phyloP scores from a whole-genome alignment of 2,329 filamentous ascomycete species.

The Fusarium sp. region DNA sequence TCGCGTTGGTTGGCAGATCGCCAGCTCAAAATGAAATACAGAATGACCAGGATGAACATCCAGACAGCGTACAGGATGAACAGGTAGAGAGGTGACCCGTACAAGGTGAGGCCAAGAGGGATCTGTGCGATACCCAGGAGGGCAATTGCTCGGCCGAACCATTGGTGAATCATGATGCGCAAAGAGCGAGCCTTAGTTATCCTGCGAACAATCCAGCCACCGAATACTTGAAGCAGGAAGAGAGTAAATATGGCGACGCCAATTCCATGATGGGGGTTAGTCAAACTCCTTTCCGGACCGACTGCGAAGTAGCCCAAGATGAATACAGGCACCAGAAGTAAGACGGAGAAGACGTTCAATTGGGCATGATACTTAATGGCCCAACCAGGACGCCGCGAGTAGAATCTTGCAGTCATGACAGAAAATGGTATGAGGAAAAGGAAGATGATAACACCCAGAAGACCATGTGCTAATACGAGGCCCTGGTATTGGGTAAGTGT shows the following conservation, averaged over 20 bases:
- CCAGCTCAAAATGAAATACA: constrained; percentile 86
- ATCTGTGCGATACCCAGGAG: constrained; percentile 89
- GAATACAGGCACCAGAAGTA: constrained; percentile 77
- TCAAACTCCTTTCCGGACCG: constrained; percentile 75
- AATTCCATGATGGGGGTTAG: constrained; percentile 88
- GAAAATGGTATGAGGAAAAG: constrained; percentile 78
- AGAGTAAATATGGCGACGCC: constrained; percentile 82
- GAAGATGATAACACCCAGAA: constrained; percentile 79
- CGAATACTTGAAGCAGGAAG: constrained; percentile 77
- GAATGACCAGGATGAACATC: constrained; percentile 76
- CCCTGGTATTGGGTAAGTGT: constrained; percentile 76
- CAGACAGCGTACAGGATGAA: constrained; percentile 90
- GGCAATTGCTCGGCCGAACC: constrained; percentile 82
- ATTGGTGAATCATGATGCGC: constrained; percentile 81
- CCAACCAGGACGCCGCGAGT: constrained; percentile 69
- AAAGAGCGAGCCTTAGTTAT: constrained; percentile 63
- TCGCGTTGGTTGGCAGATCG: constrained; percentile 67
- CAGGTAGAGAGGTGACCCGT: constrained; percentile 85
- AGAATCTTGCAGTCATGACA: constrained; percentile 80
- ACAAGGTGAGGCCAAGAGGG: constrained; percentile 88
- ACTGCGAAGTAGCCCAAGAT: constrained; percentile 83
- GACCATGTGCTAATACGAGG: constrained; percentile 77
- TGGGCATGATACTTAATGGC: constrained; percentile 80
- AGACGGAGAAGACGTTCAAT: constrained; percentile 75
- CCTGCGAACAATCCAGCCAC: constrained; percentile 72